Evolutionary conservation across 768 basidiomycete species (phyloP).

Genomic region (Tricholoma matsutake): DNA sequence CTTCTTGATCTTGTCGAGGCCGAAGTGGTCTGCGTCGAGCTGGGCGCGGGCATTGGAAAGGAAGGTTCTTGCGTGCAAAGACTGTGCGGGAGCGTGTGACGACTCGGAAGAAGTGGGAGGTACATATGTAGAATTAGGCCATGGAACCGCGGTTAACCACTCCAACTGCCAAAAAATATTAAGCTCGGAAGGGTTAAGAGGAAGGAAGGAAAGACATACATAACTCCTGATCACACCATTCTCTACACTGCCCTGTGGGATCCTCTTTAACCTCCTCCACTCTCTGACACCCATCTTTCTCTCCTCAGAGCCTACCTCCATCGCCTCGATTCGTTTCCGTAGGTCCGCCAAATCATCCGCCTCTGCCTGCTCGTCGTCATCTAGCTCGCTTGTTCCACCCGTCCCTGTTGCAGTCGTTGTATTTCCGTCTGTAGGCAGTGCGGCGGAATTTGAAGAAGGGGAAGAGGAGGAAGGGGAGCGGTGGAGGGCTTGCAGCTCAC

Average conservation of each 20-base stretch:
- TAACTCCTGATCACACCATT: constrained; percentile 85
- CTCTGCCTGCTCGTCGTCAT: constrained; percentile 78
- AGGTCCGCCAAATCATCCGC: constrained; percentile 77
- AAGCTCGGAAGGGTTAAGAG: not conserved
- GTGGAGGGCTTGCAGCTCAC: constrained; percentile 63
- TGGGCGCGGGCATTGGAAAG: constrained; percentile 69
- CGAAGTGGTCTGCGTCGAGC: constrained; percentile 89
- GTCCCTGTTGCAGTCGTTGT: not conserved
- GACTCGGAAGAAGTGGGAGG: constrained; percentile 8
- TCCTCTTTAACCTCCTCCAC: constrained; percentile 79
- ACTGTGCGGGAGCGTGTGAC: not conserved
- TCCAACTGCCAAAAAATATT: constrained; percentile 57
- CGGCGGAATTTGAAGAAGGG: constrained; percentile 6
- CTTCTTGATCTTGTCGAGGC: constrained; percentile 90
- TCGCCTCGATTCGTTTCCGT: constrained; percentile 68
- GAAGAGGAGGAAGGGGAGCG: constrained; percentile 23
- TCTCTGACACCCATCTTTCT: constrained; percentile 80
- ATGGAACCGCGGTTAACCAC: constrained; percentile 85
- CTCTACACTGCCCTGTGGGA: constrained; percentile 89
- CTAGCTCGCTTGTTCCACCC: constrained; percentile 48
- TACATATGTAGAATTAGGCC: constrained; percentile 53
- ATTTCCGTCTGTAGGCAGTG: constrained; percentile 12
- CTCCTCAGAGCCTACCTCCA: constrained; percentile 73
- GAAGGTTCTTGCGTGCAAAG: constrained; percentile 54
- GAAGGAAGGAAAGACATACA: constrained; percentile 41